Conservation (phyloP, 441 rosid species). For the Raphanus hybrid region DNA sequence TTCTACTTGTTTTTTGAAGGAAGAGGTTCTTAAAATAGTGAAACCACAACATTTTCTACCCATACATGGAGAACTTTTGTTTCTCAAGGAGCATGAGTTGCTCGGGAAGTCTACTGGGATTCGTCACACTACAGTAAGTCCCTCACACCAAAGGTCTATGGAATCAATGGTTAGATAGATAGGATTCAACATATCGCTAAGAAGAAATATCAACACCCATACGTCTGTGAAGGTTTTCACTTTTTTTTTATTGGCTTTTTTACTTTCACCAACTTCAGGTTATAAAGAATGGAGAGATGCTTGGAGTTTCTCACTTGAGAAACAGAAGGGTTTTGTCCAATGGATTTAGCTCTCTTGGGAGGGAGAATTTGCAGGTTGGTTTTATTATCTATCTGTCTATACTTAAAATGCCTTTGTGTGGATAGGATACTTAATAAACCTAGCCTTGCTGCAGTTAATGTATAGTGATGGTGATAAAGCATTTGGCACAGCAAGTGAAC, state of each 20-base stretch:
- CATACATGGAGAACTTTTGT: slow-evolving; percentile 96
- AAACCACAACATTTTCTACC: slow-evolving; percentile 98
- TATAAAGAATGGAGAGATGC: slow-evolving; percentile 99
- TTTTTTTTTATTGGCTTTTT: too few species aligned
- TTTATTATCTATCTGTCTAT: slow-evolving; percentile 6
- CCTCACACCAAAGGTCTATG: slow-evolving; percentile 22
- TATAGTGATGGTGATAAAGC: slow-evolving; percentile 98
- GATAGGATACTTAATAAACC: slow-evolving; percentile 37
- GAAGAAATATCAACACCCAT: neutral
- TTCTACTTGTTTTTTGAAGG: slow-evolving; percentile 55
- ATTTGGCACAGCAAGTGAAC: slow-evolving; percentile 92
- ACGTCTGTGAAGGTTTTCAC: too few species aligned
- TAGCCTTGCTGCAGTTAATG: slow-evolving; percentile 74
- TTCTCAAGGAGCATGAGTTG: slow-evolving; percentile 94
- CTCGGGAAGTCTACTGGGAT: slow-evolving; percentile 95
- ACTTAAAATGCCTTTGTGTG: slow-evolving; percentile 26
- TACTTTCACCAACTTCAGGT: slow-evolving; percentile 53
- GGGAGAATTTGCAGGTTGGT: slow-evolving; percentile 89
- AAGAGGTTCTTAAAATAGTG: slow-evolving; percentile 91
- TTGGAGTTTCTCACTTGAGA: slow-evolving; percentile 97
- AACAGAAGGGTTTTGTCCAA: slow-evolving; percentile 92
- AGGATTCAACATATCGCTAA: slow-evolving; percentile 1
- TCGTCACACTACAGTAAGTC: slow-evolving; percentile 88
- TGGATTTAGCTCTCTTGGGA: slow-evolving; percentile 91
- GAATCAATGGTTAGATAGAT: slow-evolving; percentile 1